Percentiles rank a stretch among this genome's conserved stretches.
These are phyloP conservation scores for Hypomontagnella submonticulosa DNA, from an alignment of 495 filamentous ascomycete genomes.

Conservation along the genomic window DNA sequence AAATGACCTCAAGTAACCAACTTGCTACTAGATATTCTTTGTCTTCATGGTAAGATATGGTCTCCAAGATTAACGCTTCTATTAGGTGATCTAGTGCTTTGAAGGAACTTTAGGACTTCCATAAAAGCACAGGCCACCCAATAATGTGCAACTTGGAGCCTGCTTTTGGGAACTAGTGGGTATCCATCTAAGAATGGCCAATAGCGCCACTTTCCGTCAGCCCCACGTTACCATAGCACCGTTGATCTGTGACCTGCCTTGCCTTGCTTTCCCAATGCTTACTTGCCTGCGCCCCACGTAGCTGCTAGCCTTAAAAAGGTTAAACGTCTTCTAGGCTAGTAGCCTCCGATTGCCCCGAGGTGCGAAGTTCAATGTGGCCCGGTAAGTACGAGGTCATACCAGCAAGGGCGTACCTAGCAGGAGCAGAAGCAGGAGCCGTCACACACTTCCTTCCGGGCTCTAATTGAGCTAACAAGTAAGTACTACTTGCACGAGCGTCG, in stretches of 20 bases:
- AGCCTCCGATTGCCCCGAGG: slow-evolving; percentile 28
- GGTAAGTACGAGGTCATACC: slow-evolving; percentile 21
- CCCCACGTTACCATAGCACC: slow-evolving; percentile 18
- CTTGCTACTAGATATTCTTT: no score
- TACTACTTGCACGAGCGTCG: slow-evolving; percentile 3
- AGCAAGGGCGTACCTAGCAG: slow-evolving; percentile 8
- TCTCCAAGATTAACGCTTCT: no score
- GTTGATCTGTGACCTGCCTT: neutral
- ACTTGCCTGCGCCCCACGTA: slow-evolving; percentile 2
- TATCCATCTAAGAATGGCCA: neutral
- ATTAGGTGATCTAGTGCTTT: slow-evolving; percentile 3
- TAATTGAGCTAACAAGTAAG: slow-evolving; percentile 26
- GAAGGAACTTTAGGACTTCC: slow-evolving; percentile 2
- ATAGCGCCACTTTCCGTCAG: slow-evolving; percentile 42
- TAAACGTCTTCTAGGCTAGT: slow-evolving; percentile 10
- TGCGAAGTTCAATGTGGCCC: neutral
- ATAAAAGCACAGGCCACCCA: slow-evolving; percentile 31
- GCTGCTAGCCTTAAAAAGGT: slow-evolving; percentile 20
- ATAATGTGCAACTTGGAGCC: slow-evolving; percentile 31
- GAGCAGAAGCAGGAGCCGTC: slow-evolving; percentile 12
- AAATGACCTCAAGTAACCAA: no score
- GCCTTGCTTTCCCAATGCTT: slow-evolving; percentile 4
- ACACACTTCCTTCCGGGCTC: slow-evolving; percentile 15
- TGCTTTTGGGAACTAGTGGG: slow-evolving; percentile 31
- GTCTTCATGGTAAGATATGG: no score